Evolutionary conservation across 2,329 filamentous ascomycete species (phyloP), one percentile per base, ranked within the genome.

Genomic region (Myriosclerotinia duriaeana): DNA sequence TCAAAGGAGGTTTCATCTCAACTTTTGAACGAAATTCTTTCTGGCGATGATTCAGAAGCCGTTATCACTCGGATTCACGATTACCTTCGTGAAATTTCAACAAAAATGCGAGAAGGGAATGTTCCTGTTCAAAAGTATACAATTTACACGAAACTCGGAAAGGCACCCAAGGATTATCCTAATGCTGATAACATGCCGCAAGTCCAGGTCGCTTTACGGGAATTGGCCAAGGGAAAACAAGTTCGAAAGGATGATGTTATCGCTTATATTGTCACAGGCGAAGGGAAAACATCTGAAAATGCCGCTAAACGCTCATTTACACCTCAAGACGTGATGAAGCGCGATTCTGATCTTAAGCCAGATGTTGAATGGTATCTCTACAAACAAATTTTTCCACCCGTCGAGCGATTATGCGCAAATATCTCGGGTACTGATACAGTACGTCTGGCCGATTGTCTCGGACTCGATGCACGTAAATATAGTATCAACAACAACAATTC

Each of bases 301-400:
- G 86, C 92, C 2, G 91, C 95, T 30, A 97, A 97, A 79, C 92
- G 96, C 71, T 94, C 95, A 4, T 94, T 92, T 77, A 89, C 90
- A 6, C 89, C 92, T 1, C 89, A 93, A 66, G 95, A 99, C 77
- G 88, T 96, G 22, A 81, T 91, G 67, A 96, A 95, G 75, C 76
- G 86, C 20, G 90, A 91, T 71, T 88, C 89, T 1, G 89, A 82
- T 1, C 84, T 99, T 8, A 85, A 89, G 67, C 92, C 93, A 2
- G 95, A 99, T 75, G 86, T 97, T n/a, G 95, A 99, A 76, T 98
- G 93, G 86, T 99, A 99, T 78, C 87, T 99, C 50, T 90, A 92
- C 81, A 99, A 99, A 82, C 95, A 99, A 78, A 97, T 99, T 67
- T 92, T 99, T 79, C 95, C 95, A 14, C 95, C 95, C 0, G 95